Evolutionary conservation across 164 flowering plant species (phyloP).

Genomic region (Protea cynaroides): DNA sequence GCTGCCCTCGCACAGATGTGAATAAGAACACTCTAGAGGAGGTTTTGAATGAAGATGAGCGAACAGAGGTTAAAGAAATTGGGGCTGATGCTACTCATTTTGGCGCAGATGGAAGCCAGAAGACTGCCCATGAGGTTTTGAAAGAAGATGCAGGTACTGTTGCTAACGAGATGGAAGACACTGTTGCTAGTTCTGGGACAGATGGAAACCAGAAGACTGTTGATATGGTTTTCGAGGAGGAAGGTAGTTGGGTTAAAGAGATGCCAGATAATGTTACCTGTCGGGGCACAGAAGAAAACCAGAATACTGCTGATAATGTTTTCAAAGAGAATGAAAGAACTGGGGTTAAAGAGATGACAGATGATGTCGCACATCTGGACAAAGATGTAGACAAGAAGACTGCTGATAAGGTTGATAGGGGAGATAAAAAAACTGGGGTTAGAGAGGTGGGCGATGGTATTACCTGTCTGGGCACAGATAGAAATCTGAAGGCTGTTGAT

Average conservation of each 20-base stretch:
- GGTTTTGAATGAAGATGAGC: not conserved
- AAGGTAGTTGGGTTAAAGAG: constrained; percentile 3
- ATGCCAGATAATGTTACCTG: not conserved
- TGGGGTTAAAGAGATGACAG: too few species aligned
- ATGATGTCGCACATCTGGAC: too few species aligned
- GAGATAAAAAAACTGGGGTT: too few species aligned
- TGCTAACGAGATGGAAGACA: too few species aligned
- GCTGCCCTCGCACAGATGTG: constrained; percentile 3
- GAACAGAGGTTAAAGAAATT: constrained; percentile 5
- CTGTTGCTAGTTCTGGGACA: not conserved
- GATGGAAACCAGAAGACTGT: constrained; percentile 3
- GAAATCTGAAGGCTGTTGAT: too few species aligned
- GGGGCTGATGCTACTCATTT: not conserved
- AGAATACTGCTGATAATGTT: not conserved
- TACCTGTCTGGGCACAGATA: too few species aligned
- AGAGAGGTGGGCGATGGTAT: too few species aligned
- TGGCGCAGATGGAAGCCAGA: not conserved
- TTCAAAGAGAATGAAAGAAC: too few species aligned
- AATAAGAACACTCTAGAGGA: not conserved
- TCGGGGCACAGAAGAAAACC: not conserved
- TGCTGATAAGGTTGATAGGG: too few species aligned
- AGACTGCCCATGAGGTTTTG: not conserved
- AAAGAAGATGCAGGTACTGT: too few species aligned
- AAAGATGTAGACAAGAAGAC: too few species aligned
- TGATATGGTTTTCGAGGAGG: constrained; percentile 1